Evolutionary conservation across 2,329 filamentous ascomycete genomes (phyloP), one percentile per base, ranked within the genome.

Genomic region (Chrysoporthe deuterocubensis): DNA sequence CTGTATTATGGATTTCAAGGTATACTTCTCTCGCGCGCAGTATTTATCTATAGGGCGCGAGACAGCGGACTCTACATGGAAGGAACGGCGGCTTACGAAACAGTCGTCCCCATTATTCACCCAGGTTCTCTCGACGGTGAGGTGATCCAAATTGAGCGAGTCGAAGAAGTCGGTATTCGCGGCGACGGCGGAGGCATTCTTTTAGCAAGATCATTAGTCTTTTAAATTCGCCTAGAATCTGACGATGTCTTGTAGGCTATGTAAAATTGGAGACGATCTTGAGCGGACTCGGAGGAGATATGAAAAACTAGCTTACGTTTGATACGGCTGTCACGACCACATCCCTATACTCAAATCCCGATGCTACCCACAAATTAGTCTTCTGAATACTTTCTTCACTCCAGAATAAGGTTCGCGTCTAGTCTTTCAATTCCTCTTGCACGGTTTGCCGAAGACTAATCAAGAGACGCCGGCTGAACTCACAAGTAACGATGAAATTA

Each of bases 151-250:
- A 65, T 88, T 88, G 65, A 86, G 79, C 0, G 85, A 85, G 77
- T 90, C 87, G 75, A 89, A 88, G 54, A 88, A 88, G 70, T 90
- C 87, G 0, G 86, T 88, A 74, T 90, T 89, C 73, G 87, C 87
- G 4, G 87, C 85, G 1, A 83, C 77, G 8, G 78, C 74, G 57
- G 79, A 77, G 5, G 76, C 74, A 11, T 81, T 81, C 63, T 65
- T 26, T 44, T 46, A 26, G n/a, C 1, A 21, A 1, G 6, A 8
- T 2, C 2, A 26, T 48, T 18, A 40, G 32, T 21, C 7, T 54
- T 9, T 50, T 8, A 32, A 21, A 2, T 13, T 32, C 2, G 18
- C 18, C 4, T 14, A 6, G 42, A 18, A 34, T 50, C 6, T 37
- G 32, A 37, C 14, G 46, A 50, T 50, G 14, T 13, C 4, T 40